Percentiles rank a stretch among this genome's conserved stretches.
These are phyloP conservation scores for Marvania coccoides DNA, from an alignment of 139 green algal species.

Conservation along the genomic window DNA sequence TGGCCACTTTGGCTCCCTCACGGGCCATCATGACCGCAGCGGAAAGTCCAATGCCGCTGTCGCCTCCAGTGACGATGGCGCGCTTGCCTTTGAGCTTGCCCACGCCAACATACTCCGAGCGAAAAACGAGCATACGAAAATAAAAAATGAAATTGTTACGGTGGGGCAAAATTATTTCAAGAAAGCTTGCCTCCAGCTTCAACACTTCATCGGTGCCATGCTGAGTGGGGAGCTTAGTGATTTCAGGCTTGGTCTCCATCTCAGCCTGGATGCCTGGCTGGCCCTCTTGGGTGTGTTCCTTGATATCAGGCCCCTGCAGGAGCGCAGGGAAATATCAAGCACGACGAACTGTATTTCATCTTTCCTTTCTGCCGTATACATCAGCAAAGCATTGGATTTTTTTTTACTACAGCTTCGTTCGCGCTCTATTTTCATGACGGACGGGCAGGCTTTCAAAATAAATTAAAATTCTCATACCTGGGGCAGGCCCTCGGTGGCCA, in stretches of 20 bases:
- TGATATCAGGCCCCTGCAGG: conserved; percentile 23
- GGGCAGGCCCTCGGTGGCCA: conserved; percentile 16
- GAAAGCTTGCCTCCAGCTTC: too few species aligned
- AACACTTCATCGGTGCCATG: conserved; percentile 19
- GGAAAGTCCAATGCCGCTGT: conserved; percentile 20
- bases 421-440: too few species aligned
- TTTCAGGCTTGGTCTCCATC: conserved; percentile 11
- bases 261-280: conserved; percentile 14
- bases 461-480: too few species aligned
- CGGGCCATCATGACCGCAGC: conserved; percentile 17
- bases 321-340: too few species aligned
- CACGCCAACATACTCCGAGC: conserved; percentile 20
- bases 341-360: too few species aligned
- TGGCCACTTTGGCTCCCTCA: conserved; percentile 8
- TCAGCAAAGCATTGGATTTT: too few species aligned
- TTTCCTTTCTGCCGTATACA: too few species aligned
- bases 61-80: conserved; percentile 24
- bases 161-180: too few species aligned
- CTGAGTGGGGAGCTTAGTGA: conserved; percentile 17
- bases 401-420: too few species aligned
- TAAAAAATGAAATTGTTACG: too few species aligned
- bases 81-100: conserved; percentile 24
- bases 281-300: neutral
- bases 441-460: too few species aligned
- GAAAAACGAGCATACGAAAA: too few species aligned